Evolutionary conservation across 2,329 filamentous ascomycete species (phyloP).

Genomic region (Tolypocladium inflatum): DNA sequence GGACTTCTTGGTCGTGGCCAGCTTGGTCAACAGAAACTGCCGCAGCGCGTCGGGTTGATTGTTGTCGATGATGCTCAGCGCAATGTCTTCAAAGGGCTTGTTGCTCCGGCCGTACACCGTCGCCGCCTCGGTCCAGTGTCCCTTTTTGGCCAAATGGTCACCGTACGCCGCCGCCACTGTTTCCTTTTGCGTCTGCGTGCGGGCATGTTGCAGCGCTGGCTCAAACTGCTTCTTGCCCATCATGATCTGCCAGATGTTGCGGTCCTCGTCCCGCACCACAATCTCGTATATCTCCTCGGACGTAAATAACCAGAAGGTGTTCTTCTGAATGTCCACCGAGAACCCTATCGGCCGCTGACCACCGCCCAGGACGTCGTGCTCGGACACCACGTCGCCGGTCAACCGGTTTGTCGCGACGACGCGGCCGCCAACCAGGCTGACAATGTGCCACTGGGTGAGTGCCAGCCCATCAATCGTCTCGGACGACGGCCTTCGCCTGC

Average conservation of each 20-base stretch:
- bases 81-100: conserved; percentile 94
- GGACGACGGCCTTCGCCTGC: conserved; percentile 54
- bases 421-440: conserved; percentile 72
- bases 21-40: conserved; percentile 79
- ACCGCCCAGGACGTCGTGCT: conserved; percentile 74
- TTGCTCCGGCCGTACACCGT: conserved; percentile 89
- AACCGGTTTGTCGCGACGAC: conserved; percentile 81
- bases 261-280: conserved; percentile 78
- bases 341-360: conserved; percentile 76
- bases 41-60: conserved; percentile 83
- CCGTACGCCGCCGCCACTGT: conserved; percentile 86
- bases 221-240: conserved; percentile 81
- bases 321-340: conserved; percentile 84
- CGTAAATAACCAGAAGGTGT: conserved; percentile 96
- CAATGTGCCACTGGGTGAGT: conserved; percentile 87
- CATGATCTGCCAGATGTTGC: conserved; percentile 94
- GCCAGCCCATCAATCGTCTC: conserved; percentile 73
- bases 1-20: conserved; percentile 72
- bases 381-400: conserved; percentile 76
- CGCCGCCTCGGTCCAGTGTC: conserved; percentile 77
- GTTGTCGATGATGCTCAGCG: conserved; percentile 80
- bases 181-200: conserved; percentile 73
- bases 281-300: conserved; percentile 88
- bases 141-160: conserved; percentile 74
- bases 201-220: conserved; percentile 75